Conservation (phyloP, 805 yeast species). For the Ogataea sp. region DNA sequence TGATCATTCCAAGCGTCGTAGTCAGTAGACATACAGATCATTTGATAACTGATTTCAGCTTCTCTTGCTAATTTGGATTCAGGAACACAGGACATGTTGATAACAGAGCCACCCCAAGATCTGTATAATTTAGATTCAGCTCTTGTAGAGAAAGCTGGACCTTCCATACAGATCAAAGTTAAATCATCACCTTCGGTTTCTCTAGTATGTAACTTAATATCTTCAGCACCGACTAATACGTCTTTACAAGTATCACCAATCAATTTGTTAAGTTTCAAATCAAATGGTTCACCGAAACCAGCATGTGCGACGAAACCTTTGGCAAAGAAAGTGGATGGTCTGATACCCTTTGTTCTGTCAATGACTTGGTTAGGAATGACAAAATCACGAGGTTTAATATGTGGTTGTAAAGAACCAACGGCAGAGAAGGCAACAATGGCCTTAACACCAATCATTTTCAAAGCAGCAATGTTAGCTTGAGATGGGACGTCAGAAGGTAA, state of each 20-base stretch:
- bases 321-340: slow-evolving; percentile 85
- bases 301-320: slow-evolving; percentile 95
- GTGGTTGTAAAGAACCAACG: slow-evolving; percentile 88
- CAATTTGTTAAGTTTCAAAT: slow-evolving; percentile 57
- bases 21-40: slow-evolving; percentile 98
- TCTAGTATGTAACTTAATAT: slow-evolving; percentile 57
- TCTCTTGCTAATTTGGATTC: slow-evolving; percentile 96
- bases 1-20: slow-evolving; percentile 97
- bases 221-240: slow-evolving; percentile 44
- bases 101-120: slow-evolving; percentile 88
- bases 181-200: slow-evolving; percentile 59
- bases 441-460: slow-evolving; percentile 79
- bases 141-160: slow-evolving; percentile 95
- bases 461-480: slow-evolving; percentile 92
- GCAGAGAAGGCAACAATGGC: slow-evolving; percentile 91
- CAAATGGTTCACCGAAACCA: slow-evolving; percentile 96
- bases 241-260: slow-evolving; percentile 50
- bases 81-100: slow-evolving; percentile 96
- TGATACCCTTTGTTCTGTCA: slow-evolving; percentile 93
- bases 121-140: slow-evolving; percentile 88
- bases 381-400: slow-evolving; percentile 90
- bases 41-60: slow-evolving; percentile 94
- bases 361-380: slow-evolving; percentile 95
- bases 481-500: slow-evolving; percentile 90
- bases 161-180: slow-evolving; percentile 95